Base-by-base conservation (phyloP, 129 eudicot species). In the Centrapalus pauciflorus region DNA sequence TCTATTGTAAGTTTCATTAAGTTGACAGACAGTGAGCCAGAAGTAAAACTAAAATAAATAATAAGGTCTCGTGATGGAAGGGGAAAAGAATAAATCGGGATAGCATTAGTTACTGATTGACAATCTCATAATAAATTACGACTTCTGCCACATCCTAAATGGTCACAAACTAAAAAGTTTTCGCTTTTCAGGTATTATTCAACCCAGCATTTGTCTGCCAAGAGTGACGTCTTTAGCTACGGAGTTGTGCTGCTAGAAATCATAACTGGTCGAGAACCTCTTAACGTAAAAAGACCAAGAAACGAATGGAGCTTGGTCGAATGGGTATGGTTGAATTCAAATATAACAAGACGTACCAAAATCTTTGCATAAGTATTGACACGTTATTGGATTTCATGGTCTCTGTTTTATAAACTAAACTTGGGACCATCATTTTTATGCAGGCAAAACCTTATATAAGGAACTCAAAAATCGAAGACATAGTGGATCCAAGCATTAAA, bases 201-300 rank as follows among this genome's bases (percentile, higher is more conserved):
- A 35, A 89, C 96, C 61, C 93, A 89, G 37, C 85, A 81, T 73
- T 76, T 89, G 75, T 80, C 96, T n/a, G 82, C 93, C 52, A 88
- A 88, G 69, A 88, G 92, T 71, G 96, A 88, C 62, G 96, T 88
- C 45, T 88, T 88, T 55, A 85, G 96, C 80, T 88, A 82, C 63
- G 96, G 96, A 40, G 92, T 88, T 43, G 96, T 88, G 76, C 81
- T 88, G 46, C 85, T 88, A 74, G 96, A 85, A 82, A 80, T 88
- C 23, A 72, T 88, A 63, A 88, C 81, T 0, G 96, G 89, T 10
- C 83, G 92, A 21, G 96, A 88, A 33, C 96, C 96, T 63, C 92
- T 88, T 72, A 88, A 82, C 71, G 59, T 85, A 72, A 82, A 78
- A 61, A 85, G 92, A 68, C 92, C 96, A 52, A 77, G 80, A 23